A percentile compares a stretch with the other conserved stretches of the same genome.
phyloP scores from a whole-genome alignment of 2,329 filamentous ascomycete genomes.

The Colletotrichum sojae region DNA sequence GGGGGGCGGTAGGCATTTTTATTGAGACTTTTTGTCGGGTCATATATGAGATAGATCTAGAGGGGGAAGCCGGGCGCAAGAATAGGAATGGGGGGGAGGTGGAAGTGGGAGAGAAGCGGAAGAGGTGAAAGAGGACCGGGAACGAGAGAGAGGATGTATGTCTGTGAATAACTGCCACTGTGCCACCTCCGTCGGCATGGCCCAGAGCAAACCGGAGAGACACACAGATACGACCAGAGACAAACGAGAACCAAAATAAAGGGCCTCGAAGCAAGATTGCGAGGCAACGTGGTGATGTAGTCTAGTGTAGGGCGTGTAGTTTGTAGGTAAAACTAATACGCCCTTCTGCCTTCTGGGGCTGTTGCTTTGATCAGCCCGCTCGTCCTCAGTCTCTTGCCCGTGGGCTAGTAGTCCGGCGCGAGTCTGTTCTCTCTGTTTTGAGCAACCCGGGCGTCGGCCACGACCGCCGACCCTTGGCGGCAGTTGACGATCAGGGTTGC shows the following conservation, averaged over 20 bases:
- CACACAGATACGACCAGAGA: conserved; percentile 15
- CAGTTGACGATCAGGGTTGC: conserved; percentile 43
- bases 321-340: background rate
- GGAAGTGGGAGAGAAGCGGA: background rate
- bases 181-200: conserved; percentile 3
- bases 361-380: conserved; percentile 38
- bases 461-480: conserved; percentile 41
- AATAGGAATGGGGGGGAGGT: background rate
- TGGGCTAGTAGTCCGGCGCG: conserved; percentile 27
- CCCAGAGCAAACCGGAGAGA: conserved; percentile 4
- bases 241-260: conserved; percentile 10
- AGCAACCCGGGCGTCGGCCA: conserved; percentile 29
- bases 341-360: conserved; percentile 12
- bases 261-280: conserved; percentile 29
- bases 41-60: conserved; percentile 30
- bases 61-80: background rate
- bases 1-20: conserved; percentile 32
- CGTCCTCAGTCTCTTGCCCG: conserved; percentile 27
- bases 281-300: conserved; percentile 24
- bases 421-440: conserved; percentile 35
- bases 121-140: background rate
- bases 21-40: conserved; percentile 42
- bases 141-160: background rate
- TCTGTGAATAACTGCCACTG: background rate
- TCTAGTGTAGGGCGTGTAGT: background rate